Evolutionary conservation across 1,284 basidiomycete species (phyloP), one percentile per base, ranked within the genome.

Genomic region (Somion occarium): DNA sequence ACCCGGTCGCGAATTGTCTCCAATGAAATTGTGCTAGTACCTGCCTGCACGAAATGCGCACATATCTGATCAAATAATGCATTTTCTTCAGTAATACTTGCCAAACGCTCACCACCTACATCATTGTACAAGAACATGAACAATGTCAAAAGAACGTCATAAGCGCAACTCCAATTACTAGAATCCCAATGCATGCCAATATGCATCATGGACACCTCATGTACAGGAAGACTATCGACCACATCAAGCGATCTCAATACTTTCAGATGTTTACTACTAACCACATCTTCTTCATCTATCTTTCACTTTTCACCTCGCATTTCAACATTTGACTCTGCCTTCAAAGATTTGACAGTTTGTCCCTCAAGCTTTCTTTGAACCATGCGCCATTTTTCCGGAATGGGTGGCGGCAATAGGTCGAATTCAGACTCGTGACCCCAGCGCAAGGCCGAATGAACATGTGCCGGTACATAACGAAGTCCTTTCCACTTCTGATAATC

Each of bases 71-170:
- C 30, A 34, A 34, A 34, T 7, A 34, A 7, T 7, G 30, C 7
- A 34, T 34, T 34, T 7, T 34, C 15, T 34, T 15, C 44, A 24
- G 44, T n/a, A 9, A 20, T 9, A 24, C 4, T 45, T 9, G 13
- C 44, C 44, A 25, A 9, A 4, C 18, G 25, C 15, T 18, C 3
- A 42, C 27, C 18, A 19, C 15, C 12, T 5, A n/a, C n/a, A 37
- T n/a, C 18, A 13, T 25, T 46, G 37, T 19, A 24, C 26, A n/a
- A n/a, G n/a, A n/a, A n/a, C n/a, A n/a, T n/a, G 12, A 52, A 22
- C 4, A 57, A 72, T 69, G 34, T 59, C 30, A 69, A 42, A 3
- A 53, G 38, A 43, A 38, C 26, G 18, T 49, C 45, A 38, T 55
- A 55, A 19, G 47, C 51, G 37, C 48, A 52, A 23, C 51, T 52